Evolutionary conservation across 2,329 filamentous ascomycete genomes (phyloP).

Genomic region (Penicillium frequentans): DNA sequence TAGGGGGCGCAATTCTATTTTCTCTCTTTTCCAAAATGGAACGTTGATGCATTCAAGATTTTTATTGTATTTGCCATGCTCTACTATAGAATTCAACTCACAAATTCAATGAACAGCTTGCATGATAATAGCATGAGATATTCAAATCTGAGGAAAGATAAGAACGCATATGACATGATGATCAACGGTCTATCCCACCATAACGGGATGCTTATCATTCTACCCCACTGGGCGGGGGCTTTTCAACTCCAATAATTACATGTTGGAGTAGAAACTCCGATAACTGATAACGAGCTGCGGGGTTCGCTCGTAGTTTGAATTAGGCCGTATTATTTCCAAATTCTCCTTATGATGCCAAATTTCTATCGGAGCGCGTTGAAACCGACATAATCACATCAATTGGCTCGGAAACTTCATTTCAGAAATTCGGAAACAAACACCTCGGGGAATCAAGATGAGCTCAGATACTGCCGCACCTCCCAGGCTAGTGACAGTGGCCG

Average conservation of each 20-base stretch:
- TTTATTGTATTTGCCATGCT: too few species aligned
- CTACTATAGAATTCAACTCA: too few species aligned
- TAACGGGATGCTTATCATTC: not conserved
- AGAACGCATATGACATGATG: not conserved
- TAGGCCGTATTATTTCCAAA: too few species aligned
- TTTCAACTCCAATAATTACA: not conserved
- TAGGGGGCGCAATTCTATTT: too few species aligned
- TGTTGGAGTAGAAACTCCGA: not conserved
- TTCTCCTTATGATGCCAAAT: not conserved
- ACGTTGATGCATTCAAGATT: too few species aligned
- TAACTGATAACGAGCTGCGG: not conserved
- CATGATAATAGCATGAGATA: too few species aligned
- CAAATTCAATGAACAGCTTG: too few species aligned
- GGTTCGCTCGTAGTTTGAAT: not conserved
- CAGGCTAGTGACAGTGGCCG: slow-evolving; percentile 42
- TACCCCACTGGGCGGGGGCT: not conserved
- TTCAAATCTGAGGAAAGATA: too few species aligned
- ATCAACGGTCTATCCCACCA: not conserved
- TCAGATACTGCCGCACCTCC: not conserved
- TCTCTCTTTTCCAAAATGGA: too few species aligned
- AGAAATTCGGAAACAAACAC: not conserved
- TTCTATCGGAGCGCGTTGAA: not conserved
- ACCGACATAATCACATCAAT: not conserved
- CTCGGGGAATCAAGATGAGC: not conserved
- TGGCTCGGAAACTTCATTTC: not conserved